Evolutionary conservation across 371 early-diverging fungal genomes (phyloP).

Genomic region (Circinella umbellata): DNA sequence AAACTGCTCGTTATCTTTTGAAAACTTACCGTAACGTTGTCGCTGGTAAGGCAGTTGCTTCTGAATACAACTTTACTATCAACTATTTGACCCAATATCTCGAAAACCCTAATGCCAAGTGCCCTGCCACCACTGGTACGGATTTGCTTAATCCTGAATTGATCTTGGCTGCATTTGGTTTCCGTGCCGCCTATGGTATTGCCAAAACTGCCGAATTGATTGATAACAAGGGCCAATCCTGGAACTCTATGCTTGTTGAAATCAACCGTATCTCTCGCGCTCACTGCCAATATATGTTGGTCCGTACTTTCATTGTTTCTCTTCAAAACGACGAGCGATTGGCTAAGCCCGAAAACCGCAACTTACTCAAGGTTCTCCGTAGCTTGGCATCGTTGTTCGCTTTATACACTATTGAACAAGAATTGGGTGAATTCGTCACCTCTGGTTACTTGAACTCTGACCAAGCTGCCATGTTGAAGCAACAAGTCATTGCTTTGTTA

Average conservation of each 20-base stretch:
- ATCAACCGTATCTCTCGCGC: constrained; percentile 66
- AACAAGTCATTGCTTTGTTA: constrained; percentile 52
- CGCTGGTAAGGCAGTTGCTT: constrained; percentile 55
- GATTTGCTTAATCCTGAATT: constrained; percentile 66
- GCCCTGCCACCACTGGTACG: constrained; percentile 40
- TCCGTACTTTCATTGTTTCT: constrained; percentile 58
- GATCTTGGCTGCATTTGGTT: constrained; percentile 67
- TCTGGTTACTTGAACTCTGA: constrained; percentile 50
- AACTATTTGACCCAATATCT: constrained; percentile 54
- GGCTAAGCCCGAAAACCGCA: constrained; percentile 36
- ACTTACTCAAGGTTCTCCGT: constrained; percentile 43
- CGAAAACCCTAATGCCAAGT: constrained; percentile 56
- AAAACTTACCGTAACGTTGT: constrained; percentile 58
- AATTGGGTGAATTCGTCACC: constrained; percentile 67
- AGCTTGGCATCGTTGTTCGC: constrained; percentile 61
- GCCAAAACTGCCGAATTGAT: constrained; percentile 58
- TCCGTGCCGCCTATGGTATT: constrained; percentile 66
- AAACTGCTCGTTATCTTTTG: constrained; percentile 70
- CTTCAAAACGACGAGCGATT: constrained; percentile 41
- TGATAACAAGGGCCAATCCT: constrained; percentile 56
- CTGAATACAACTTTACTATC: constrained; percentile 56
- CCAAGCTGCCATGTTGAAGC: constrained; percentile 54
- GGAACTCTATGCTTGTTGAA: constrained; percentile 74
- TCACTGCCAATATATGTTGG: constrained; percentile 68
- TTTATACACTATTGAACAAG: constrained; percentile 66